Evolutionary conservation across 495 filamentous ascomycete genomes (phyloP).

Genomic region (Margaritispora aquatica): DNA sequence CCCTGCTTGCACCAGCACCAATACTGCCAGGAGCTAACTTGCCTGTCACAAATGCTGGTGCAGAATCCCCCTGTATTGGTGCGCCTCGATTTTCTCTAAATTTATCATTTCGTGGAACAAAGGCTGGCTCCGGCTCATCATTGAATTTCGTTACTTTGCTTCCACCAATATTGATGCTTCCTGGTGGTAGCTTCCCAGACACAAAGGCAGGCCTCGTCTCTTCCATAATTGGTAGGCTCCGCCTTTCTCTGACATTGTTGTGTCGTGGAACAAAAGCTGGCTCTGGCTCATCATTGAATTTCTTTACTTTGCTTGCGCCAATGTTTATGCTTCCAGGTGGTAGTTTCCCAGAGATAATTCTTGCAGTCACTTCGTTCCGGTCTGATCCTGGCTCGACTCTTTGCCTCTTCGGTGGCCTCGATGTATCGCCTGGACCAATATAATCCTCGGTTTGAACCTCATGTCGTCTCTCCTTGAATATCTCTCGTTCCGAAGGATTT

Average conservation of each 20-base stretch:
- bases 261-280: too few species aligned
- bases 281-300: slow-evolving; percentile 10
- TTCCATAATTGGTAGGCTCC: slow-evolving; percentile 16
- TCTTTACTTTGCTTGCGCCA: slow-evolving; percentile 5
- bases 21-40: slow-evolving; percentile 19
- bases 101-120: slow-evolving; percentile 19
- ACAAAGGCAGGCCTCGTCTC: slow-evolving; percentile 9
- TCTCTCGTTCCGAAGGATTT: slow-evolving; percentile 8
- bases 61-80: slow-evolving; percentile 11
- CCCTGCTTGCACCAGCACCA: slow-evolving; percentile 17
- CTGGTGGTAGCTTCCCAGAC: slow-evolving; percentile 15
- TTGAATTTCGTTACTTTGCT: slow-evolving; percentile 8
- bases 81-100: slow-evolving; percentile 2
- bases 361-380: slow-evolving; percentile 8
- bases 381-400: slow-evolving; percentile 16
- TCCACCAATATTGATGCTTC: slow-evolving; percentile 20
- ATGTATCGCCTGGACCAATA: slow-evolving; percentile 15
- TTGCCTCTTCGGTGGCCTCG: slow-evolving; percentile 20
- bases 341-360: slow-evolving; percentile 17
- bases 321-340: slow-evolving; percentile 24
- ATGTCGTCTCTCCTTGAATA: slow-evolving; percentile 17
- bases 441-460: slow-evolving; percentile 16
- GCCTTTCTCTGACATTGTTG: not conserved
- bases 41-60: slow-evolving; percentile 11
- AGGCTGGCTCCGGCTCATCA: slow-evolving; percentile 16